phyloP scores from a whole-genome alignment of 352 stramenopile species.

The Phytophthora boehmeriae region DNA sequence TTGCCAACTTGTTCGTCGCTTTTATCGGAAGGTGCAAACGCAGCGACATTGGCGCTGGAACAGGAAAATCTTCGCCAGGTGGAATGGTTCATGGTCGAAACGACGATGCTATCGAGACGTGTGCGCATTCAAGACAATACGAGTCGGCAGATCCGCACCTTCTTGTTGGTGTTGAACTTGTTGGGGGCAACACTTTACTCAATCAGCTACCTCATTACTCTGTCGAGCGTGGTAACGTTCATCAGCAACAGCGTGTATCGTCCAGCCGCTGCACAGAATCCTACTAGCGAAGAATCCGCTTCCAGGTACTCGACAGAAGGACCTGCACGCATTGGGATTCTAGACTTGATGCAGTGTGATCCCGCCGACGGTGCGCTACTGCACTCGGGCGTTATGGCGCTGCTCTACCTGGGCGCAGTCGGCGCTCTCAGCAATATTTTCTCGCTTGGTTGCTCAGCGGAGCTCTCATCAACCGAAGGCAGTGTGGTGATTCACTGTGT shows the following conservation, averaged over 20 bases:
- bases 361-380: conserved; percentile 37
- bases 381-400: conserved; percentile 34
- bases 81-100: conserved; percentile 43
- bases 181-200: conserved; percentile 38
- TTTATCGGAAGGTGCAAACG: conserved; percentile 8
- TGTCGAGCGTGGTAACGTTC: conserved; percentile 29
- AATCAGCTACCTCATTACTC: conserved; percentile 38
- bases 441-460: conserved; percentile 38
- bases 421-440: conserved; percentile 54
- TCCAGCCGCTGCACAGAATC: neutral
- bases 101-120: conserved; percentile 22
- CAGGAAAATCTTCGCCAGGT: conserved; percentile 37
- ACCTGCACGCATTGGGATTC: conserved; percentile 9
- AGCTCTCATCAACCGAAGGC: conserved; percentile 29
- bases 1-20: conserved; percentile 26
- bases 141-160: conserved; percentile 43
- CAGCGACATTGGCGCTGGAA: conserved; percentile 1
- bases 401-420: conserved; percentile 46
- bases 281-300: no score
- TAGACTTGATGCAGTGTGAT: conserved; percentile 30
- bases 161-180: conserved; percentile 42
- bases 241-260: conserved; percentile 31
- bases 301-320: neutral
- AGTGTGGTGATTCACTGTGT: conserved; percentile 43
- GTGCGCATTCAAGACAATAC: conserved; percentile 50